Evolutionary conservation across 176 grass and related monocot species (phyloP), one percentile per base, ranked within the genome.

Genomic region (Oryza rufipogon): DNA sequence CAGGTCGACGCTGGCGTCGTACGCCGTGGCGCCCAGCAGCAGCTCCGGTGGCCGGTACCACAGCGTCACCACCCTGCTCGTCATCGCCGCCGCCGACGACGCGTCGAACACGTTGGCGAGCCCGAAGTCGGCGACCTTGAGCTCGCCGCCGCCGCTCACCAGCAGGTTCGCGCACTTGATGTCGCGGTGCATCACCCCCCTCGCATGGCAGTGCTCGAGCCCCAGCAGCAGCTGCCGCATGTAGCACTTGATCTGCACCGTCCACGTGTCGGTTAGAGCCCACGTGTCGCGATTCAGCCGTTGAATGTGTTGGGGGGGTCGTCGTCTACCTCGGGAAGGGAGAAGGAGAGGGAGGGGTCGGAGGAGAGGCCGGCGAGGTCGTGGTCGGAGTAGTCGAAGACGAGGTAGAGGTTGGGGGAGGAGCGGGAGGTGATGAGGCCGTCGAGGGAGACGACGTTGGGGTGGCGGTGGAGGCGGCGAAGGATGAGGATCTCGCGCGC

Each of bases 11-110:
- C 93, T 74, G 41, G 97, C 83, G 11, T 87, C 87, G 75, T 99
- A 99, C 16, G 92, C 71, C 12, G 88, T 99, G 20, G 91, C 89
- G 15, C 93, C 97, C 2, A 99, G 82, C 2, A 99, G 86, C 16
- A 99, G 91, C 87, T 99, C 97, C n/a, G 97, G 97, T 17, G 93
- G 93, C 9, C 97, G 88, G 91, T 99, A 99, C 97, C 97, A 99
- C 5, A 99, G 79, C 15, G 97, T 99, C 3, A 99, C 91, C 1
- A 99, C 97, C 14, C 93, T 88, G 77, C 90, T 96, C 4, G 97
- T 99, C 25, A 99, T 61, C 33, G 87, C 75, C 38, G 77, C 20
- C 58, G 12, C 11, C 67, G 17, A 0, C 20, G 65, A 58, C 2
- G 70, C 0, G 42, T 44, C 42, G 81, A 89, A 92, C 10, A 79